Evolutionary conservation across 2,329 filamentous ascomycete species (phyloP).

Genomic region (Microdochium nivale): DNA sequence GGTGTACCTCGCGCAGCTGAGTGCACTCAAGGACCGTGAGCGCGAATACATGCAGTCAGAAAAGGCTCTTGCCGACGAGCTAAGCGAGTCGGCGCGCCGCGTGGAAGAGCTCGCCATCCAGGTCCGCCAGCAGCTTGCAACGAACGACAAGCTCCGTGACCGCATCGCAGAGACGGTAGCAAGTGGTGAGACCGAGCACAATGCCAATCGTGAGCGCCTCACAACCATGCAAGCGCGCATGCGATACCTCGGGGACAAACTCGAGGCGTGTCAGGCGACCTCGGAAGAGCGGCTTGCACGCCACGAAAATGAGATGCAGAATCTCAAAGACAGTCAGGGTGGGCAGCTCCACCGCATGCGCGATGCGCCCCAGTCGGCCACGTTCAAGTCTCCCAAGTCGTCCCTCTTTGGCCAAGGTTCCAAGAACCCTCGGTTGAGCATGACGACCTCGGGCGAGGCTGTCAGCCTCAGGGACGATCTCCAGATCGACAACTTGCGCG

Average conservation of each 20-base stretch:
- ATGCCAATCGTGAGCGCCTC: conserved; percentile 71
- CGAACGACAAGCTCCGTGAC: conserved; percentile 65
- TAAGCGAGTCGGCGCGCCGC: conserved; percentile 64
- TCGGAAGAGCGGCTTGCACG: conserved; percentile 76
- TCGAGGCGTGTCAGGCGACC: conserved; percentile 73
- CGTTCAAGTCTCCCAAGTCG: conserved; percentile 50
- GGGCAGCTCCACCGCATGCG: conserved; percentile 69
- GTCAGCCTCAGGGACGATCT: conserved; percentile 62
- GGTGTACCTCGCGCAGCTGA: conserved; percentile 53
- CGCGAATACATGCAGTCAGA: conserved; percentile 50
- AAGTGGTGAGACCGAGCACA: conserved; percentile 78
- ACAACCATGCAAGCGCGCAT: conserved; percentile 75
- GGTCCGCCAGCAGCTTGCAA: conserved; percentile 71
- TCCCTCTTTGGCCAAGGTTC: conserved; percentile 45
- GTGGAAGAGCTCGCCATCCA: conserved; percentile 74
- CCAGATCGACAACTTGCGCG: conserved; percentile 67
- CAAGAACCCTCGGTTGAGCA: conserved; percentile 46
- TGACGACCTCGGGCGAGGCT: conserved; percentile 41
- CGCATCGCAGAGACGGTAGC: conserved; percentile 73
- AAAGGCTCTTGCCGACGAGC: conserved; percentile 56
- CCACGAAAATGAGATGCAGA: conserved; percentile 78
- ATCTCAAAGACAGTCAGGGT: conserved; percentile 69
- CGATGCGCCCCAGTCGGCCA: conserved; percentile 37
- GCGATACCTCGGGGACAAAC: conserved; percentile 72
- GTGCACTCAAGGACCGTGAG: conserved; percentile 47